Conservation (phyloP, 306 rosid genomes). For the Potentilla sterilis region DNA sequence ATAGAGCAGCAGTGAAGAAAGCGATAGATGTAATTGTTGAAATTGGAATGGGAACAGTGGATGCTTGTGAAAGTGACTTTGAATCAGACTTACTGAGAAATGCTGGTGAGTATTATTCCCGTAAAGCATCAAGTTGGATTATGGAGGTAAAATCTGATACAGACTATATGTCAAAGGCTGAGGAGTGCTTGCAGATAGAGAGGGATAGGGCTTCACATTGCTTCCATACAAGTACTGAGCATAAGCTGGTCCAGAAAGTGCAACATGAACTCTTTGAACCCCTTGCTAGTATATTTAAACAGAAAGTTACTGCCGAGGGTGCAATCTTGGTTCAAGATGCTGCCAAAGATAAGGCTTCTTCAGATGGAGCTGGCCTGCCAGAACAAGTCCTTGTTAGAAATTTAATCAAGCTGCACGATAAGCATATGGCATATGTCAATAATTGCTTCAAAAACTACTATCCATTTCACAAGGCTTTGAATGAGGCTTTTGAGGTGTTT, state of each 20-base stretch:
- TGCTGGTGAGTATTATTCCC: conserved; percentile 47
- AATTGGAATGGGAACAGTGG: conserved; percentile 38
- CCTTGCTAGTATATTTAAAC: conserved; percentile 52
- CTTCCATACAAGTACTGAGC: conserved; percentile 29
- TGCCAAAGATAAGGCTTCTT: conserved; percentile 37
- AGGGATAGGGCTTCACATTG: conserved; percentile 29
- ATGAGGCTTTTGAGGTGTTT: conserved; percentile 62
- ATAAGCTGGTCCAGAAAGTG: conserved; percentile 45
- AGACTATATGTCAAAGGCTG: conserved; percentile 57
- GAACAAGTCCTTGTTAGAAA: conserved; percentile 62
- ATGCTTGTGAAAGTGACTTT: conserved; percentile 37
- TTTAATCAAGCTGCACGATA: conserved; percentile 61
- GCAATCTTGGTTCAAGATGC: conserved; percentile 55
- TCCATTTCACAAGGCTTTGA: conserved; percentile 61
- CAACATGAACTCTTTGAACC: conserved; percentile 62
- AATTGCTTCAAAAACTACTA: conserved; percentile 52
- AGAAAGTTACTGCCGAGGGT: conserved; percentile 61
- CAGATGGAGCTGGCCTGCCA: conserved; percentile 41
- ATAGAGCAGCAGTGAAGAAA: conserved; percentile 50
- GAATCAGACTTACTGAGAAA: conserved; percentile 48
- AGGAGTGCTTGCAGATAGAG: conserved; percentile 30
- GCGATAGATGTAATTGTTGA: conserved; percentile 53
- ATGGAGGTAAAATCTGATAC: conserved; percentile 48
- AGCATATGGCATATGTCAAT: conserved; percentile 52
- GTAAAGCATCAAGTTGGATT: conserved; percentile 60